phyloP scores from a whole-genome alignment of 2,329 filamentous ascomycete species.

The Ophiostoma novo-ulmi region DNA sequence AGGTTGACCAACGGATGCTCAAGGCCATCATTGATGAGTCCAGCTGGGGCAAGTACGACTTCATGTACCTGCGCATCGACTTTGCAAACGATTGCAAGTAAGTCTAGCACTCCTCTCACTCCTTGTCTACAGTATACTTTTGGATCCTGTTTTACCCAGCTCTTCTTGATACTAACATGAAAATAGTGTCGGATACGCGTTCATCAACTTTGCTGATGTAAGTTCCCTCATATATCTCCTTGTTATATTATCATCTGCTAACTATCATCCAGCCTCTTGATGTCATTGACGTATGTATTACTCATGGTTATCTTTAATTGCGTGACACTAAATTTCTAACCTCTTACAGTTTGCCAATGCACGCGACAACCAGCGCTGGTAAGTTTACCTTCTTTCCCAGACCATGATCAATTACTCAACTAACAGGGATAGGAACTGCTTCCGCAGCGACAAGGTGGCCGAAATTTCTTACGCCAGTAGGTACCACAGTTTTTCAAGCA shows the following conservation, averaged over 20 bases:
- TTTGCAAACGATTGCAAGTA: conserved; percentile 80
- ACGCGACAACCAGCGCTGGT: conserved; percentile 67
- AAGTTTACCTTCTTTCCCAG: conserved; percentile 28
- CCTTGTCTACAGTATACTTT: not conserved
- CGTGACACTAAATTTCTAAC: not conserved
- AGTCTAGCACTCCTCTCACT: conserved; percentile 34
- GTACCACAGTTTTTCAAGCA: conserved; percentile 32
- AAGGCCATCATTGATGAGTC: conserved; percentile 75
- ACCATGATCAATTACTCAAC: conserved; percentile 1
- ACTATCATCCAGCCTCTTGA: conserved; percentile 53
- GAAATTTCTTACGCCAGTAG: conserved; percentile 93
- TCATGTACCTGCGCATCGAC: conserved; percentile 90
- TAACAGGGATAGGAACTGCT: conserved; percentile 59
- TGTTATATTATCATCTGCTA: conserved; percentile 6
- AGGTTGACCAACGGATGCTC: conserved; percentile 70
- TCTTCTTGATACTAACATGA: conserved; percentile 29
- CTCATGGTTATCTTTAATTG: not conserved
- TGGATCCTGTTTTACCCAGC: not conserved
- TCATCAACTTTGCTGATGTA: conserved; percentile 87
- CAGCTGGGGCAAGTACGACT: conserved; percentile 81
- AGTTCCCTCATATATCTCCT: conserved; percentile 34
- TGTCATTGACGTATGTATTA: conserved; percentile 59
- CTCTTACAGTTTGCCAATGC: conserved; percentile 61
- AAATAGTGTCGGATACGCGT: conserved; percentile 87
- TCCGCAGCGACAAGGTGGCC: conserved; percentile 76